Base-by-base conservation (phyloP, 2,329 filamentous ascomycete genomes). In the Graphilbum ipis-grandicollis region DNA sequence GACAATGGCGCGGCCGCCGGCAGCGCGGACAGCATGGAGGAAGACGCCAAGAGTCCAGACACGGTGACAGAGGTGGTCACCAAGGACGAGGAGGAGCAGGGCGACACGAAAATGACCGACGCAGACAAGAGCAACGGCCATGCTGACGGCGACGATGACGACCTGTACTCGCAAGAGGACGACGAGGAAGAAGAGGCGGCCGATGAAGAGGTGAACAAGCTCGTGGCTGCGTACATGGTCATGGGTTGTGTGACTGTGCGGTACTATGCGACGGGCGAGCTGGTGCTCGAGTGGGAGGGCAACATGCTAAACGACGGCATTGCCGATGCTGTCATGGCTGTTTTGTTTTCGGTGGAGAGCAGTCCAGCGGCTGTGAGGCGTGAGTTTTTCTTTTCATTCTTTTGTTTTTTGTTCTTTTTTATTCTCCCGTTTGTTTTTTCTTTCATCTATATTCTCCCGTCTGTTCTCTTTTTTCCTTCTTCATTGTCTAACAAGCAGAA, bases 231-330 rank as follows among this genome's bases (percentile, higher is more conserved):
- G 4, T 77, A 77, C 47, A 58, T 75, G 21, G 73, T 98, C 49
- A 96, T 98, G 88, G 88, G 85, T 44, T 90, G 81, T 55, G 75
- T 94, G 21, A 73, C 73, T 8, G 75, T 96, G n/a, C 71, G 77
- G 17, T 85, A 90, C 56, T 70, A 70, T 44, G 70, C 65, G 43
- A 77, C 74, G 46, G 81, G 86, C 39, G 78, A 90, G 51, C 71
- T 94, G 6, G 85, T 92, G 53, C 65, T 96, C 3, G 85, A 93
- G 57, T 98, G 90, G 90, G 88, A 96, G 54, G 90, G 86, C 40
- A 98, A 96, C 53, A 81, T 93, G 62, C 77, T 94, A 50, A 98
- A 96, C 54, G 90, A 98, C 51, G 83, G 85, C 42, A 92, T 98
- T 50, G 90, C 90, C n/a, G 90, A 98, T 56, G 85, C 90, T 14